Base-by-base conservation (phyloP, 2,329 filamentous ascomycete genomes). In the Stagonosporopsis vannaccii region DNA sequence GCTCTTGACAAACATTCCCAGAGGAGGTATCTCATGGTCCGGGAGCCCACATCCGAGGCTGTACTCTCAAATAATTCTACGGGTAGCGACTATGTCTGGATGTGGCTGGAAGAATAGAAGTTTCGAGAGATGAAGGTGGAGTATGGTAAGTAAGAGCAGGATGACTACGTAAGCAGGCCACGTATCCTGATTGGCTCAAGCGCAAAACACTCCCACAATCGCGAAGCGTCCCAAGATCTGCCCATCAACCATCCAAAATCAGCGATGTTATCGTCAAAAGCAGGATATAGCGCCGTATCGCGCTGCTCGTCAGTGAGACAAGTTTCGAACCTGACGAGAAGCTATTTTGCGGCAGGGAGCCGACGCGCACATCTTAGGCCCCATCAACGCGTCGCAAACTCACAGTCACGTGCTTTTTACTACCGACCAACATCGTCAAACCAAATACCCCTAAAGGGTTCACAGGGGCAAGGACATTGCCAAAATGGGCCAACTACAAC, bases 351-450 rank as follows among this genome's bases (percentile, higher is more conserved):
- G 2, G 36, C 22, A 39, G 42, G 36, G 7, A 51, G 28, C 23
- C 25, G 37, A 12, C 47, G 28, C 37, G 37, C 36, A 41, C 17
- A 6, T 20, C 28, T 56, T 32, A 35, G 43, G 26, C 19, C 47
- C 17, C 25, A 43, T 15, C 32, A 33, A 43, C 53, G 53, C 53
- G 53, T 47, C 53, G 47, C 46, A 41, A 46, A 13, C 35, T 19
- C 37, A 13, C 53, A 51, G 20, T 48, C 53, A 56, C 53, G 53
- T 56, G 53, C 53, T 11, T 4, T 37, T 13, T 43, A 39, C 25
- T 3, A n/a, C 23, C 53, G 26, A 39, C 23, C 36, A 33, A 13
- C 32, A 22, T 23, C 17, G 11, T 7, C 17, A 17, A 33, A 4
- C 0, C 35, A 26, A 25, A 22, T 5, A 11, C 6, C 9, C 4